These are phyloP conservation scores for Rhodotorula mucilaginosa DNA, from an alignment of 1,284 basidiomycete genomes.

Conservation along the genomic window DNA sequence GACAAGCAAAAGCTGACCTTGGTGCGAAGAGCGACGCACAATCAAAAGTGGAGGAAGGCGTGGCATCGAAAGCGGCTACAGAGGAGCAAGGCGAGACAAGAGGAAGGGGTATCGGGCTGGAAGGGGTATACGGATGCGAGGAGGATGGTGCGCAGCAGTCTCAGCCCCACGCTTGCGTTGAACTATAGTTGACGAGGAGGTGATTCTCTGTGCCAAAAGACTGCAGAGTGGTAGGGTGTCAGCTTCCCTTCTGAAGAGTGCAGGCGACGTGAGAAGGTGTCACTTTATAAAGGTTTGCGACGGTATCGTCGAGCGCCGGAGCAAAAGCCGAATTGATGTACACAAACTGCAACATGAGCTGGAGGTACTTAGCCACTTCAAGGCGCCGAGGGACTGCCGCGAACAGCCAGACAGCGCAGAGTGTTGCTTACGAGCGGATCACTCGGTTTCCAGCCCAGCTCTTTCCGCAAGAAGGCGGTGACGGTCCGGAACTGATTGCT, in stretches of 20 bases:
- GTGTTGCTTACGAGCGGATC: constrained; percentile 72
- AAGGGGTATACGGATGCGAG: background rate
- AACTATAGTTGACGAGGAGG: constrained; percentile 90
- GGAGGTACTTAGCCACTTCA: background rate
- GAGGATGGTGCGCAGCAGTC: too few relatives aligned
- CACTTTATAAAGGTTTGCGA: constrained; percentile 67
- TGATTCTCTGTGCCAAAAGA: constrained; percentile 90
- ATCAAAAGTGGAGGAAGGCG: too few relatives aligned
- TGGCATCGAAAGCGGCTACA: too few relatives aligned
- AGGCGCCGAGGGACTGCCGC: background rate
- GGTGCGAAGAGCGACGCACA: too few relatives aligned
- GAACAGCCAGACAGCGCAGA: too few relatives aligned
- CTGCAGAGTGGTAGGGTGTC: constrained; percentile 43
- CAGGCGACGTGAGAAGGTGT: background rate
- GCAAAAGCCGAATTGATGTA: constrained; percentile 98
- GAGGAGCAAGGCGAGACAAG: background rate
- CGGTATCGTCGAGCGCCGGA: constrained; percentile 87
- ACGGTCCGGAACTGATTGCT: constrained; percentile 93
- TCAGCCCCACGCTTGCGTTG: constrained; percentile 69
- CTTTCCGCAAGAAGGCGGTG: constrained; percentile 86
- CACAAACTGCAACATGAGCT: constrained; percentile 66
- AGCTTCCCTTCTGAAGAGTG: background rate
- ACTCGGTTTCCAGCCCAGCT: constrained; percentile 80
- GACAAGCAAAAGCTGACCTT: too few relatives aligned
- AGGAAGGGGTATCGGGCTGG: background rate